phyloP scores from a whole-genome alignment of 176 grass and related monocot species.

The Rhynchospora tenuis region DNA sequence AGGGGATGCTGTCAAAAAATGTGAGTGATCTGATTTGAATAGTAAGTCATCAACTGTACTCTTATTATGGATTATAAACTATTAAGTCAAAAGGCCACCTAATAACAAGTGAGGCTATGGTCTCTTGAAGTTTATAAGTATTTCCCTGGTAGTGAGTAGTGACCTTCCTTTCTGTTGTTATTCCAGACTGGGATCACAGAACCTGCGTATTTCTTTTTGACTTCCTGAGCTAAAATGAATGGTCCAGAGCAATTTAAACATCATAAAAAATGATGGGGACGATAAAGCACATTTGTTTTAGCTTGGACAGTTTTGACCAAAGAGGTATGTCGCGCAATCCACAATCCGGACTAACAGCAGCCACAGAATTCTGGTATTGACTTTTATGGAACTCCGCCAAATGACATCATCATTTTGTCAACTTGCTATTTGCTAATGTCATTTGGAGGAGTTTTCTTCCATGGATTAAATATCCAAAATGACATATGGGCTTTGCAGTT shows the following conservation, averaged over 20 bases:
- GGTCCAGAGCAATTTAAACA: too few species aligned
- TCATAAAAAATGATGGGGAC: background rate
- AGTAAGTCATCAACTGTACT: background rate
- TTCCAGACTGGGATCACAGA: background rate
- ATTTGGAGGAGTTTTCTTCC: background rate
- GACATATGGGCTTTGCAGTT: background rate
- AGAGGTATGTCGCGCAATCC: background rate
- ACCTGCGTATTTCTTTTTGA: background rate
- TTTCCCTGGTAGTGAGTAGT: background rate
- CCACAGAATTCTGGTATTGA: background rate
- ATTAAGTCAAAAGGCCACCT: background rate
- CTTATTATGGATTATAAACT: too few species aligned
- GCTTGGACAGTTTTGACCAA: background rate
- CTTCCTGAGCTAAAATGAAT: background rate
- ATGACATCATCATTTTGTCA: background rate
- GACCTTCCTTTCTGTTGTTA: background rate
- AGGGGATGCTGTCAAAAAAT: conserved; percentile 82
- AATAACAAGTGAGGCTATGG: background rate
- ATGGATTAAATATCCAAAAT: background rate
- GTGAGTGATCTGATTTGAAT: conserved; percentile 47
- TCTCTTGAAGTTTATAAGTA: background rate
- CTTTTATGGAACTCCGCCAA: background rate
- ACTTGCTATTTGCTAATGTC: background rate
- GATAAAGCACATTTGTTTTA: background rate
- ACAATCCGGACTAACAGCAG: background rate